phyloP scores from a whole-genome alignment of 768 basidiomycete genomes.

The Cyclocybe cylindracea region DNA sequence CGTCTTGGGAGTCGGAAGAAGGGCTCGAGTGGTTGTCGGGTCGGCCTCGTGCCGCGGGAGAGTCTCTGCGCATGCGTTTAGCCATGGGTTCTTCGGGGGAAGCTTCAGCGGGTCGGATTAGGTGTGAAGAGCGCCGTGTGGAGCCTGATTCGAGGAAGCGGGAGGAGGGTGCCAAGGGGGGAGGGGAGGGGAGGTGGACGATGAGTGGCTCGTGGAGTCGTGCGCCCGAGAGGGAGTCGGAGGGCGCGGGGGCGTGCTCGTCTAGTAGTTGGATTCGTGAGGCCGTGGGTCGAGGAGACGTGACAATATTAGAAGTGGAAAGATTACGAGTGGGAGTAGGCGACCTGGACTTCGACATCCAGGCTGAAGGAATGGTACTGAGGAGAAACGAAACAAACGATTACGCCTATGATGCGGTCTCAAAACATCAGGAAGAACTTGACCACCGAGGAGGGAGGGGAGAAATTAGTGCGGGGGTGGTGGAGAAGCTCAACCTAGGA shows the following conservation, averaged over 20 bases:
- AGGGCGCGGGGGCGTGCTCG: constrained; percentile 27
- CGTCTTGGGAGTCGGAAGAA: constrained; percentile 54
- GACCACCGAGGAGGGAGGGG: constrained; percentile 18
- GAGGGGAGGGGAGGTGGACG: constrained; percentile 29
- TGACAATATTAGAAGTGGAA: constrained; percentile 35
- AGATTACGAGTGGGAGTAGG: constrained; percentile 45
- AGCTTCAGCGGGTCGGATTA: constrained; percentile 25
- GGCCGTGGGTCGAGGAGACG: constrained; percentile 34
- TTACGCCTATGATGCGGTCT: constrained; percentile 39
- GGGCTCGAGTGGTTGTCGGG: constrained; percentile 35
- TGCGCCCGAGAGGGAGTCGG: constrained; percentile 16
- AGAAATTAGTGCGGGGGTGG: constrained; percentile 23
- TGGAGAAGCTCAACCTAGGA: constrained; percentile 22
- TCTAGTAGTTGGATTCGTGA: constrained; percentile 46
- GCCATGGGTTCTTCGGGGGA: constrained; percentile 40
- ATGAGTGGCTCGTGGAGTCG: constrained; percentile 26
- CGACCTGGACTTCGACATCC: constrained; percentile 53
- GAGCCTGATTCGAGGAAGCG: constrained; percentile 16
- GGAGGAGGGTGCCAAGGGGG: constrained; percentile 13
- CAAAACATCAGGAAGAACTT: constrained; percentile 41
- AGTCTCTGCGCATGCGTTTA: constrained; percentile 42
- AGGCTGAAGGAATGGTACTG: constrained; percentile 29
- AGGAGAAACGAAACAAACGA: constrained; percentile 33
- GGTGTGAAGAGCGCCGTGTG: constrained; percentile 22
- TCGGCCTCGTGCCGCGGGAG: constrained; percentile 25